Evolutionary conservation across 2,329 filamentous ascomycete species (phyloP).

Genomic region (Verticillium klebahnii): DNA sequence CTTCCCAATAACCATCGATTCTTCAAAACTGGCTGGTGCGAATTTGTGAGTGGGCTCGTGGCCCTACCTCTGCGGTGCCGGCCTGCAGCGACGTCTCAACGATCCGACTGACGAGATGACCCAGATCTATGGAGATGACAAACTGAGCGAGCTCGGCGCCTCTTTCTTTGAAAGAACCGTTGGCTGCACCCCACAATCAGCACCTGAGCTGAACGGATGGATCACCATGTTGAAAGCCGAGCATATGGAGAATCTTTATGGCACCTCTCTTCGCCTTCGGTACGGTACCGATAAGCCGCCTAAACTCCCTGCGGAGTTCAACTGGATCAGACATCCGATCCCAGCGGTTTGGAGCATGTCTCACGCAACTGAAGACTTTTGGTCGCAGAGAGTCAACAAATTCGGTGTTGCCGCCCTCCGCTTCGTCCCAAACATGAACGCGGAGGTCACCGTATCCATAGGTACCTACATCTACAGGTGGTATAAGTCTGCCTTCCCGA

Average conservation of each 20-base stretch:
- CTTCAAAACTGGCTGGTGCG: background rate
- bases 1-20: background rate
- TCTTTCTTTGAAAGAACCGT: background rate
- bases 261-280: no score
- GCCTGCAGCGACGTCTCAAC: no score
- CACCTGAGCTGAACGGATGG: background rate
- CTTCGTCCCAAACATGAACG: background rate
- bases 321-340: background rate
- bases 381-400: background rate
- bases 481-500: background rate
- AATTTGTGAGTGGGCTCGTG: background rate
- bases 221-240: background rate
- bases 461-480: background rate
- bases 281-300: background rate
- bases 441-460: background rate
- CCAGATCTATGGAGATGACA: background rate
- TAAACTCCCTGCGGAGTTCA: background rate
- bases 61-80: no score
- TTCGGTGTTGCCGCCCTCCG: background rate
- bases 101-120: background rate
- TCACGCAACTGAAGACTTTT: slow-evolving; percentile 1
- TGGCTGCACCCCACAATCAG: no score
- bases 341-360: background rate
- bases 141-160: background rate
- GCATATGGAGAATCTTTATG: background rate